Percentiles rank a stretch among this genome's conserved stretches.
Evolutionary conservation across 2,329 filamentous ascomycete species (phyloP).

Genomic region (Alternaria triticimaculans): DNA sequence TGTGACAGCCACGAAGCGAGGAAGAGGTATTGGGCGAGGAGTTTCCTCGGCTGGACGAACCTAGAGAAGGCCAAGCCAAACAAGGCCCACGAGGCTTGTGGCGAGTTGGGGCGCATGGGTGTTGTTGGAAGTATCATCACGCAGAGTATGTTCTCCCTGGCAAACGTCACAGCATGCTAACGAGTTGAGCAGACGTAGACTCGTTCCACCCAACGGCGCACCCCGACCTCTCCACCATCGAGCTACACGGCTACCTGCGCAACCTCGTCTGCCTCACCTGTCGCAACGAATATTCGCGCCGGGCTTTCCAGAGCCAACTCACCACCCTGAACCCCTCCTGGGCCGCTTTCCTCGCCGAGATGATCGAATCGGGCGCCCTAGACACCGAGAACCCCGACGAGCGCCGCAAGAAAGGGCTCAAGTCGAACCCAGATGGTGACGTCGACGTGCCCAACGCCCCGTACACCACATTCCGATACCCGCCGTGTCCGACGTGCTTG

Average conservation of each 20-base stretch:
- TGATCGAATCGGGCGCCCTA: slow-evolving; percentile 75
- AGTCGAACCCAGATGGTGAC: slow-evolving; percentile 92
- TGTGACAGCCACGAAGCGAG: slow-evolving; percentile 78
- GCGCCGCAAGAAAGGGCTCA: slow-evolving; percentile 71
- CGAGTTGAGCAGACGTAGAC: slow-evolving; percentile 70
- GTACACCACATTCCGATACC: slow-evolving; percentile 90
- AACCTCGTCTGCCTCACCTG: slow-evolving; percentile 83
- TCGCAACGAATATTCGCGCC: slow-evolving; percentile 71
- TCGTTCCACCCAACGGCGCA: slow-evolving; percentile 86
- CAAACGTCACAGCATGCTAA: slow-evolving; percentile 3
- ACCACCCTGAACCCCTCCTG: slow-evolving; percentile 84
- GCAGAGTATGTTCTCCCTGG: slow-evolving; percentile 64
- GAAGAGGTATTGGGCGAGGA: slow-evolving; percentile 94
- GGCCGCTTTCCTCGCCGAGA: slow-evolving; percentile 75
- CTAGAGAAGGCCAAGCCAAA: slow-evolving; percentile 82
- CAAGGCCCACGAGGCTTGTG: slow-evolving; percentile 76
- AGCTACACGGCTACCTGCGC: slow-evolving; percentile 90
- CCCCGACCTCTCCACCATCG: slow-evolving; percentile 74
- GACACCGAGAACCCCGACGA: slow-evolving; percentile 77
- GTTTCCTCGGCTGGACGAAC: slow-evolving; percentile 90
- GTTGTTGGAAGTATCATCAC: slow-evolving; percentile 81
- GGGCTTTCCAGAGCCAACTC: slow-evolving; percentile 77
- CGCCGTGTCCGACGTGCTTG: slow-evolving; percentile 83
- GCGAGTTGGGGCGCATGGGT: slow-evolving; percentile 73
- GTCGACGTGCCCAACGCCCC: slow-evolving; percentile 87